Conservation (phyloP, 2,329 filamentous ascomycete genomes). For the Pseudogymnoascus sp. region DNA sequence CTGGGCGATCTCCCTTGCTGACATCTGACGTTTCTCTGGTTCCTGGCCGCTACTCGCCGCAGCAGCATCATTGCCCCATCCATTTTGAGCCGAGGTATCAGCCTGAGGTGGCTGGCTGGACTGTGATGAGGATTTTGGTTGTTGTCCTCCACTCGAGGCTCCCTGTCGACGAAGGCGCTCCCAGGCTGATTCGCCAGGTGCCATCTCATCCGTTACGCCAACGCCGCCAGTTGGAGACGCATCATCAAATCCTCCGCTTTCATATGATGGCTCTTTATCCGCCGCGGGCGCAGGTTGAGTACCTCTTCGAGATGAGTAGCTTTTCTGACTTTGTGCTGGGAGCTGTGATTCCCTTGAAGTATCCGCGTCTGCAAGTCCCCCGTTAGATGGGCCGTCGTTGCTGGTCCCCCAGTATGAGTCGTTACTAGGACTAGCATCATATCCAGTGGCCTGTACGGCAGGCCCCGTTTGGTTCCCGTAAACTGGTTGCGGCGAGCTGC, state of each 20-base stretch:
- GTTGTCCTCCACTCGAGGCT: neutral
- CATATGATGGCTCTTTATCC: neutral
- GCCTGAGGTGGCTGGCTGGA: neutral
- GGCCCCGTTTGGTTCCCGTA: neutral
- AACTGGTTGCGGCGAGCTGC: neutral
- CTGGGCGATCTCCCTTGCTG: slow-evolving; percentile 18
- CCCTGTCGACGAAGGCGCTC: slow-evolving; percentile 23
- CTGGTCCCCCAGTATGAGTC: slow-evolving; percentile 16
- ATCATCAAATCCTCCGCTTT: slow-evolving; percentile 20
- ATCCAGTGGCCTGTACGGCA: neutral
- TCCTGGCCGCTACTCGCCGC: neutral
- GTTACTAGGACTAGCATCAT: slow-evolving; percentile 26
- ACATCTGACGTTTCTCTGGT: neutral
- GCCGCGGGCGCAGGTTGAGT: neutral
- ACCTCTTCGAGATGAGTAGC: neutral
- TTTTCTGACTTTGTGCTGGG: neutral
- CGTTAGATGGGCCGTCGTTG: slow-evolving; percentile 6
- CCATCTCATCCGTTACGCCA: slow-evolving; percentile 15
- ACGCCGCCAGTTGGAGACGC: slow-evolving; percentile 24
- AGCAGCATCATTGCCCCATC: neutral
- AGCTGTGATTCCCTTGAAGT: neutral
- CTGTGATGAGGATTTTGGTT: neutral
- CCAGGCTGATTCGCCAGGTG: slow-evolving; percentile 25
- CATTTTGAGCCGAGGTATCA: neutral
- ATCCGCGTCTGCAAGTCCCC: neutral